These are phyloP conservation scores for Penicillium odoratum DNA, from an alignment of 495 filamentous ascomycete genomes.

Conservation along the genomic window DNA sequence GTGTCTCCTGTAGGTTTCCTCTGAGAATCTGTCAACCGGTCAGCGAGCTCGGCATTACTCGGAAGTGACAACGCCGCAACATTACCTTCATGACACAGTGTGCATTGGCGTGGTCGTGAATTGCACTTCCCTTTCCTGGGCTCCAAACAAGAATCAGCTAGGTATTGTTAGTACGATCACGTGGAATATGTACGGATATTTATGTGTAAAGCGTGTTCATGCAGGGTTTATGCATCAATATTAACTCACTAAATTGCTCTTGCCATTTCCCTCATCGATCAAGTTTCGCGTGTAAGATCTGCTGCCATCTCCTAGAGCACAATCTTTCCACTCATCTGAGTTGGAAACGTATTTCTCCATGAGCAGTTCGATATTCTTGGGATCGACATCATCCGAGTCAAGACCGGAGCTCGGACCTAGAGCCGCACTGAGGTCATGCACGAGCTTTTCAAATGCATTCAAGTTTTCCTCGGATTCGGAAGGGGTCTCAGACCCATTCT, in stretches of 20 bases:
- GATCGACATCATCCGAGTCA: conserved; percentile 75
- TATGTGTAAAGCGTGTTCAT: background rate
- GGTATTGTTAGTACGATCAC: background rate
- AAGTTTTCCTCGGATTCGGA: conserved; percentile 9
- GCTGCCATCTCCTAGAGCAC: conserved; percentile 63
- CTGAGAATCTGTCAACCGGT: conserved; percentile 57
- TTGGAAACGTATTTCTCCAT: conserved; percentile 73
- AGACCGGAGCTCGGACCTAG: conserved; percentile 79
- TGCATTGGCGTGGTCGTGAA: conserved; percentile 87
- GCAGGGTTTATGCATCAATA: background rate
- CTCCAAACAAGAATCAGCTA: conserved; percentile 91
- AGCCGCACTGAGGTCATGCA: conserved; percentile 65
- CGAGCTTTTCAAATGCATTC: conserved; percentile 68
- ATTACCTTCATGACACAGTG: conserved; percentile 66
- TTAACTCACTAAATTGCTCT: conserved; percentile 74
- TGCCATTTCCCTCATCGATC: conserved; percentile 88
- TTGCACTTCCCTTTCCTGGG: conserved; percentile 77
- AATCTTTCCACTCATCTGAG: conserved; percentile 67
- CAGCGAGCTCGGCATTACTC: background rate
- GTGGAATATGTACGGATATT: background rate
- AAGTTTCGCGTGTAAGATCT: conserved; percentile 82
- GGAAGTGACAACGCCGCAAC: background rate
- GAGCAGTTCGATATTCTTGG: conserved; percentile 60
- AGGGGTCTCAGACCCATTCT: conserved; percentile 14
- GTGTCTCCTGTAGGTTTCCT: conserved; percentile 74